phyloP scores from a whole-genome alignment of 148 eudicot species.

The Vaccinium corymbosum region DNA sequence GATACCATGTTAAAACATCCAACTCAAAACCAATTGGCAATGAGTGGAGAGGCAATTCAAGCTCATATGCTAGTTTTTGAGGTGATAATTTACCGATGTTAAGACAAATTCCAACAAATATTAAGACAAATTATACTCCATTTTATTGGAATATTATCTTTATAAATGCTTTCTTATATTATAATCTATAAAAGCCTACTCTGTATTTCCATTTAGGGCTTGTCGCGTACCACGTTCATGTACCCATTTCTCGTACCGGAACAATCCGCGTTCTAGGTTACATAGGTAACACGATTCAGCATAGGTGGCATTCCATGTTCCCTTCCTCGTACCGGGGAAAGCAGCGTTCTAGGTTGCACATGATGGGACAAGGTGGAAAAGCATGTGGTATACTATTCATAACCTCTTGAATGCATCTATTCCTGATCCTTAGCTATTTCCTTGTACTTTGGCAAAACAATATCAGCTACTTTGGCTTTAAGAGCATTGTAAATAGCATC shows the following conservation, averaged over 20 bases:
- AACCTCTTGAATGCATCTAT: background rate
- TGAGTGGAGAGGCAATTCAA: too few species aligned
- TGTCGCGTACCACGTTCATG: background rate
- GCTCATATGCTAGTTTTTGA: too few species aligned
- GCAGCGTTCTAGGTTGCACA: background rate
- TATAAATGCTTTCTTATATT: too few species aligned
- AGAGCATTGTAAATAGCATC: background rate
- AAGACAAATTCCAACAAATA: too few species aligned
- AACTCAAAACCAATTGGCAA: too few species aligned
- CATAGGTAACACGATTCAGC: background rate
- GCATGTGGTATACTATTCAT: background rate
- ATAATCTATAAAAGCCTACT: too few species aligned
- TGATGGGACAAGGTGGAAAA: background rate
- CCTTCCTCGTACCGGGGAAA: background rate
- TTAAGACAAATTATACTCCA: too few species aligned
- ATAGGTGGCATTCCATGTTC: too few species aligned
- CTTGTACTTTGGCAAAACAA: background rate
- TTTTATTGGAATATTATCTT: too few species aligned
- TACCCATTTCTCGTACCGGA: background rate
- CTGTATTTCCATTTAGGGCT: background rate
- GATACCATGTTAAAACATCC: too few species aligned
- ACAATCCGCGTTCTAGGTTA: background rate
- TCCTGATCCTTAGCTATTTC: background rate
- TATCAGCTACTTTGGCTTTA: background rate
- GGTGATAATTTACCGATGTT: too few species aligned